Evolutionary conservation across 495 filamentous ascomycete genomes (phyloP), one percentile per base, ranked within the genome.

Genomic region (Letharia lupina): DNA sequence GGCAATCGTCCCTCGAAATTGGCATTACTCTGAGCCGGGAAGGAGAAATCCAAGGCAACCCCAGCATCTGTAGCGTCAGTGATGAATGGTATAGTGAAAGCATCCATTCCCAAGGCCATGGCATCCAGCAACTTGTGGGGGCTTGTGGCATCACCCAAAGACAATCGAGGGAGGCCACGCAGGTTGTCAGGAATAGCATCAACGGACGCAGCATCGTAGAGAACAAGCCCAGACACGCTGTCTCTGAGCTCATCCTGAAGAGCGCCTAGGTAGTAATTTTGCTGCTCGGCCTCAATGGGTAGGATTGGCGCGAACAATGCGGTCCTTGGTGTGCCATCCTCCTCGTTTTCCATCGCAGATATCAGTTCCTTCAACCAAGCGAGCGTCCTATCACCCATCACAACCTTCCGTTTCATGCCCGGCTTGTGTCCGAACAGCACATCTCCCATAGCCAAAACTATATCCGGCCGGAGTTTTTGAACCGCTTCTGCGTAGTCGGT

Each of bases 301-400:
- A 96, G 78, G 1, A 96, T 74, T 0, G 93, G 90, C 3, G 93
- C 93, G 72, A 96, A 96, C 56, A 92, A 81, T 5, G 77, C 71
- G 35, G 75, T 64, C 35, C 63, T 70, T 18, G 44, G 59, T n/a
- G 72, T 71, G 12, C 74, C 71, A 39, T 74, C 73, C 11, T 73
- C 69, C 31, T 72, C 72, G n/a, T 73, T 66, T 28, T 75, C 73
- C 15, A 77, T 77, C 0, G 74, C 69, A 18, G 75, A 68, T 28
- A 73, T 70, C 41, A 93, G 73, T 47, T 86, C 79, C 23, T 81
- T 80, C 28, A 91, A 80, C 85, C 86, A 96, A 15, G 79, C 78
- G 70, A 90, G 86, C 0, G 91, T 95, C 60, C 94, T 79, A 69
- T 95, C 91, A 5, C 84, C 87, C 89, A 97, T 97, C 74, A 89